These are phyloP conservation scores for Adansonia rubrostipa DNA, from an alignment of 441 rosid species.

Conservation along the genomic window DNA sequence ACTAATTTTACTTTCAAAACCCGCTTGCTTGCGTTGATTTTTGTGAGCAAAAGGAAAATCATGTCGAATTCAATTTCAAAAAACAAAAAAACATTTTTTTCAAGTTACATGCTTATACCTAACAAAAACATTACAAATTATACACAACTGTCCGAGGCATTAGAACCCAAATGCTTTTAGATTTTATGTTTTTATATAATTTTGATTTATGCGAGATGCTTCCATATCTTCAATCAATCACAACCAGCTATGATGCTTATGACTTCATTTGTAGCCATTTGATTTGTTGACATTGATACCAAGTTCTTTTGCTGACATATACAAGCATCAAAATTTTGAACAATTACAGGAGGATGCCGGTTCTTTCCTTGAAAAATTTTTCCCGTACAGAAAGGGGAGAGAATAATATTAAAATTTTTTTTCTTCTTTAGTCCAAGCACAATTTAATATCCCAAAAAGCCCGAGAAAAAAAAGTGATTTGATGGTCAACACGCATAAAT, in stretches of 20 bases:
- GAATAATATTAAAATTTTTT: not conserved
- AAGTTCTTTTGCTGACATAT: not conserved
- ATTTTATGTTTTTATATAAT: too few relatives aligned
- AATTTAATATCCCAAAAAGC: not conserved
- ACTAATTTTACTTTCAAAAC: not conserved
- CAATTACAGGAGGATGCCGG: not conserved
- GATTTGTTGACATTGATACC: not conserved
- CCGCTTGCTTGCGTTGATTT: not conserved
- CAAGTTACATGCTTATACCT: too few relatives aligned
- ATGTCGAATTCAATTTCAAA: too few relatives aligned
- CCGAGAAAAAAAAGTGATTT: not conserved
- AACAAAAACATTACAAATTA: too few relatives aligned
- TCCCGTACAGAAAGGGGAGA: not conserved
- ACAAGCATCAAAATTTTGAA: not conserved
- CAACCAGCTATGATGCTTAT: not conserved
- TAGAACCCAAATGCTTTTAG: not conserved
- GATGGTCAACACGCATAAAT: not conserved
- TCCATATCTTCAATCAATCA: not conserved
- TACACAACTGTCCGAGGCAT: too few relatives aligned
- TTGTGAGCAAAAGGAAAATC: not conserved
- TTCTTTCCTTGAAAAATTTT: not conserved
- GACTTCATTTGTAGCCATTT: not conserved
- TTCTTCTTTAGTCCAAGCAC: not conserved
- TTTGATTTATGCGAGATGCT: not conserved
- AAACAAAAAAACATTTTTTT: too few relatives aligned